Percentiles rank a stretch among this genome's conserved stretches.
phyloP scores from a whole-genome alignment of 805 yeast genomes.

The Wickerhamomyces pijperi region DNA sequence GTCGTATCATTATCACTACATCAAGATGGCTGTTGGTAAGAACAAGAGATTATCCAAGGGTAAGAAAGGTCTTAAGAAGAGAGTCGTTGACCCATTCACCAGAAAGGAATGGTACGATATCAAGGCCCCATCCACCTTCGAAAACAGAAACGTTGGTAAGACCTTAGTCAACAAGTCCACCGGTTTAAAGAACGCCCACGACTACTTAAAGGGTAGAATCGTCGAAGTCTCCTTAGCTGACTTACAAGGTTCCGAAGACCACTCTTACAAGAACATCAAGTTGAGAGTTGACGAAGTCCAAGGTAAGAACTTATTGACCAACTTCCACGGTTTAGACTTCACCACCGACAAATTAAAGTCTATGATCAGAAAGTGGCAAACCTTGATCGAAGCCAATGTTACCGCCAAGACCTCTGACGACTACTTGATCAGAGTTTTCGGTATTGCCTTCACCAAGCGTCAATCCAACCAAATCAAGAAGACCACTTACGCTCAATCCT shows the following conservation, averaged over 20 bases:
- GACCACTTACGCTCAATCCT: slow-evolving; percentile 95
- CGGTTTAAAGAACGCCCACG: slow-evolving; percentile 96
- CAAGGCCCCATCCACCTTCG: slow-evolving; percentile 98
- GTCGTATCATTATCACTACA: neutral
- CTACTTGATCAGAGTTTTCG: slow-evolving; percentile 91
- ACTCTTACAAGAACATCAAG: slow-evolving; percentile 93
- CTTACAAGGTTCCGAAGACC: slow-evolving; percentile 98
- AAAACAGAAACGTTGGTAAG: slow-evolving; percentile 97
- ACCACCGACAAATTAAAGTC: slow-evolving; percentile 97
- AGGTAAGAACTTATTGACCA: slow-evolving; percentile 96
- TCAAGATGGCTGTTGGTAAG: slow-evolving; percentile 62
- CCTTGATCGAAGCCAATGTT: slow-evolving; percentile 94
- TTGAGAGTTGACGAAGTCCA: slow-evolving; percentile 98
- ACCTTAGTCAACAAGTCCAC: slow-evolving; percentile 97
- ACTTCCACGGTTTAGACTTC: slow-evolving; percentile 99
- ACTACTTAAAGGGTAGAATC: slow-evolving; percentile 96
- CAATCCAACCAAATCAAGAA: slow-evolving; percentile 94
- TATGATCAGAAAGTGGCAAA: slow-evolving; percentile 98
- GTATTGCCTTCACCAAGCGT: slow-evolving; percentile 98
- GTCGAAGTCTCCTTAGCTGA: slow-evolving; percentile 94
- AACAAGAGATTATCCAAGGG: slow-evolving; percentile 79
- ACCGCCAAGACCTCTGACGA: slow-evolving; percentile 97
- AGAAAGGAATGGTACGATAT: slow-evolving; percentile 98
- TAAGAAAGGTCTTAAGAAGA: slow-evolving; percentile 98
- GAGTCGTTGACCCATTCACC: slow-evolving; percentile 98